Percentiles rank a stretch among this genome's conserved stretches.
Evolutionary conservation across 177 flowering plant species (phyloP).

Genomic region (Vitis hybrid): DNA sequence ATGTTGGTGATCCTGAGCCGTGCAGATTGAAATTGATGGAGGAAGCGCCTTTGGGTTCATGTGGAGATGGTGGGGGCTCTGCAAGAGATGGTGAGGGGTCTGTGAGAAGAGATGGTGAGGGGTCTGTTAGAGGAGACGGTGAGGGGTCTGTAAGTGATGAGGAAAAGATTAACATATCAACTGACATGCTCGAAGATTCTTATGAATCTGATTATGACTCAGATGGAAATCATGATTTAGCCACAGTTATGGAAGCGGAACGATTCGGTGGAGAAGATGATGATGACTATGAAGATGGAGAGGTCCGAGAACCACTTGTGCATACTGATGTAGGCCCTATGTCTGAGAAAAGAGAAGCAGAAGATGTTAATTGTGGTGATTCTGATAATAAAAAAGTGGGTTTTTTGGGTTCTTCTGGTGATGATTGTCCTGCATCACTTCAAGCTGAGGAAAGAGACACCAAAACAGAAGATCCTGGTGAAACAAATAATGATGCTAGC

Average conservation of each 20-base stretch:
- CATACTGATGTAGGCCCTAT: conserved; percentile 9
- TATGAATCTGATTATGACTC: conserved; percentile 43
- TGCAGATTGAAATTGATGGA: conserved; percentile 13
- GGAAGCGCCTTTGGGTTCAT: conserved; percentile 12
- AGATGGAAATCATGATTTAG: conserved; percentile 30
- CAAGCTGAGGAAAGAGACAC: conserved; percentile 10
- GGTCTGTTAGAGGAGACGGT: conserved; percentile 38
- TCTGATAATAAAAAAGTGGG: conserved; percentile 7
- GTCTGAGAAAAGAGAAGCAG: conserved; percentile 12
- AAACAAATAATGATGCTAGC: conserved; percentile 8
- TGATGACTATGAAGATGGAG: conserved; percentile 73
- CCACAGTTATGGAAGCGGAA: conserved; percentile 10
- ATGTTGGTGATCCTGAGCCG: conserved; percentile 14
- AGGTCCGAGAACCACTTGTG: conserved; percentile 44
- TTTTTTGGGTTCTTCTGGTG: conserved; percentile 7
- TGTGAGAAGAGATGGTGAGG: too few species aligned
- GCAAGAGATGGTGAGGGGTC: too few species aligned
- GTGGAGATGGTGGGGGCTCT: conserved; percentile 3
- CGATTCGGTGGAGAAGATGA: conserved; percentile 33
- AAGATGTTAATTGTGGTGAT: conserved; percentile 6
- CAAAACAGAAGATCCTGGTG: conserved; percentile 16
- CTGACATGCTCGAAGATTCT: conserved; percentile 35
- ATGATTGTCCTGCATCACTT: conserved; percentile 9
- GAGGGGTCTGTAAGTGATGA: conserved; percentile 42
- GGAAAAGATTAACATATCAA: conserved; percentile 41